Evolutionary conservation across 441 rosid species (phyloP).

Genomic region (Raphanus hybrid): DNA sequence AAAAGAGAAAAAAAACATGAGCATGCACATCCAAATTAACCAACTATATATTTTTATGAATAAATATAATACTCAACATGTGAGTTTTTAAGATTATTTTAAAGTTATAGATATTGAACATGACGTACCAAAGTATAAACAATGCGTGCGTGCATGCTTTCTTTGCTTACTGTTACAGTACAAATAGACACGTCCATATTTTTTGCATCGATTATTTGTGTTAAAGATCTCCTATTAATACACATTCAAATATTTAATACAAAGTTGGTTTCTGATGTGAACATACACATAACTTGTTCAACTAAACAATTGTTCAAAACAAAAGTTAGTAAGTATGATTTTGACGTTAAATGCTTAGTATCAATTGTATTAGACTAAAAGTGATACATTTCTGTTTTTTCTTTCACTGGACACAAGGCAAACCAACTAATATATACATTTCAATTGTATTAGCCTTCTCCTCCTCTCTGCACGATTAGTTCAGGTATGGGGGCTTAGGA

Average conservation of each 20-base stretch:
- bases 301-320: constrained; percentile 15
- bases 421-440: neutral
- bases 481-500: too few species aligned
- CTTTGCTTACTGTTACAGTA: constrained; percentile 6
- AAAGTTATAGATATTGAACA: neutral
- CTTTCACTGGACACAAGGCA: neutral
- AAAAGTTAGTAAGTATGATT: constrained; percentile 19
- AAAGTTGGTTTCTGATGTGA: constrained; percentile 31
- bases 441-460: too few species aligned
- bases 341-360: constrained; percentile 6
- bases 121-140: constrained; percentile 6
- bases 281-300: constrained; percentile 26
- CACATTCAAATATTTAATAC: constrained; percentile 20
- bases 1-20: neutral
- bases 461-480: too few species aligned
- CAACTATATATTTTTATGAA: neutral
- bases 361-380: neutral
- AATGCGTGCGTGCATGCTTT: constrained; percentile 19
- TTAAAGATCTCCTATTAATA: neutral
- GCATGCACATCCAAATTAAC: constrained; percentile 3
- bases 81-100: neutral
- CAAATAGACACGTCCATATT: neutral
- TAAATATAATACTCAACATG: neutral
- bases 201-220: neutral
- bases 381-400: neutral